Conservation (phyloP, 768 basidiomycete species). For the Hemileccinum rubropunctum region DNA sequence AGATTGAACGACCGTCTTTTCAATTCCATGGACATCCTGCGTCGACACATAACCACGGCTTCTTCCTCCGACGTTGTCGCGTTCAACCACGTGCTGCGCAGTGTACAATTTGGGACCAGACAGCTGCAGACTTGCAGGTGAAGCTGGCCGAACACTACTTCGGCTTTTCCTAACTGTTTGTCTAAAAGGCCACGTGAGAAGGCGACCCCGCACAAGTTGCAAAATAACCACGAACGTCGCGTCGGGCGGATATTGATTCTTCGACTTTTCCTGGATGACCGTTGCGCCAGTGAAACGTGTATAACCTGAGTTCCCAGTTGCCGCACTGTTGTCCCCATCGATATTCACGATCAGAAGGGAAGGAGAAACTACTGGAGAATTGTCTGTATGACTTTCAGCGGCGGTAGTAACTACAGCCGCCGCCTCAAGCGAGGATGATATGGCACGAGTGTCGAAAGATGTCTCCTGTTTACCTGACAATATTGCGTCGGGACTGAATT, state of each 20-base stretch:
- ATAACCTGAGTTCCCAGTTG: not conserved
- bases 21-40: not conserved
- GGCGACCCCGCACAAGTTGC: no score
- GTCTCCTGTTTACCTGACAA: not conserved
- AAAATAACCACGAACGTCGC: slow-evolving; percentile 6
- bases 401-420: not conserved
- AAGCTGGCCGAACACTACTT: not conserved
- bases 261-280: not conserved
- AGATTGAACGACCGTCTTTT: not conserved
- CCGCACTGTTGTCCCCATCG: not conserved
- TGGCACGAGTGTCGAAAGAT: not conserved
- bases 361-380: not conserved
- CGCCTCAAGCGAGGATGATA: not conserved
- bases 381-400: not conserved
- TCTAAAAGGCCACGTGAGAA: slow-evolving; percentile 7
- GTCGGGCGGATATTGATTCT: not conserved
- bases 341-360: not conserved
- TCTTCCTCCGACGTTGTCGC: not conserved
- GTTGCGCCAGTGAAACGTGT: not conserved
- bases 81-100: not conserved
- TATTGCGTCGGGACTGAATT: not conserved
- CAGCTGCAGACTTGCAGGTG: not conserved
- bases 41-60: not conserved
- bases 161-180: not conserved
- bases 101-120: not conserved